These are phyloP conservation scores for Nicotiana tomentosiformis DNA, from an alignment of 257 asterid genomes.

Conservation along the genomic window DNA sequence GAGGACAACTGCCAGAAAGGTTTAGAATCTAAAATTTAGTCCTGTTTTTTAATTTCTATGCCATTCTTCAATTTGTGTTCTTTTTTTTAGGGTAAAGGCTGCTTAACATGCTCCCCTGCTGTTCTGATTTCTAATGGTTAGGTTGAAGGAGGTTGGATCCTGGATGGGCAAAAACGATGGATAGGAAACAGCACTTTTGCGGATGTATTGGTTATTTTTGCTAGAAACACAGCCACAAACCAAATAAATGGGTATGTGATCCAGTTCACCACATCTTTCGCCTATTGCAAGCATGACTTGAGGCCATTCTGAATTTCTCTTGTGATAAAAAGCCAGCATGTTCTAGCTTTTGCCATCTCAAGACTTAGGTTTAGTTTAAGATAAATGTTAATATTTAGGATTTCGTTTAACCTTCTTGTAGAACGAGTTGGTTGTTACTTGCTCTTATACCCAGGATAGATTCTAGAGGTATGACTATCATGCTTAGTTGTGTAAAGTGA, in stretches of 20 bases:
- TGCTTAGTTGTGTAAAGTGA: background rate
- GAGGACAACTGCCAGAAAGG: slow-evolving; percentile 89
- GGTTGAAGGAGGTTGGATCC: slow-evolving; percentile 98
- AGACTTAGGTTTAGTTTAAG: background rate
- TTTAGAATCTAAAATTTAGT: slow-evolving; percentile 12
- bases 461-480: slow-evolving; percentile 82
- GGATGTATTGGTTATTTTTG: slow-evolving; percentile 76
- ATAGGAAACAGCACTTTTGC: slow-evolving; percentile 98
- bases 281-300: background rate
- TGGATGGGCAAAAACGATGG: slow-evolving; percentile 97
- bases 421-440: background rate
- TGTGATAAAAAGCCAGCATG: background rate
- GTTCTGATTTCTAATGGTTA: slow-evolving; percentile 22
- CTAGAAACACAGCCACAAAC: slow-evolving; percentile 66
- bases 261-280: background rate
- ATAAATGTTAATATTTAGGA: background rate
- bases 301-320: background rate
- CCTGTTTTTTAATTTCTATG: slow-evolving; percentile 6
- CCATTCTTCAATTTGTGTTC: background rate
- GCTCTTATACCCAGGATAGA: background rate
- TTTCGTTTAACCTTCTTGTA: background rate
- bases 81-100: background rate
- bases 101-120: background rate
- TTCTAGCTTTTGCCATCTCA: background rate
- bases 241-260: slow-evolving; percentile 84